phyloP scores from a whole-genome alignment of 2,329 filamentous ascomycete genomes.

The Paraconiothyrium brasiliense region DNA sequence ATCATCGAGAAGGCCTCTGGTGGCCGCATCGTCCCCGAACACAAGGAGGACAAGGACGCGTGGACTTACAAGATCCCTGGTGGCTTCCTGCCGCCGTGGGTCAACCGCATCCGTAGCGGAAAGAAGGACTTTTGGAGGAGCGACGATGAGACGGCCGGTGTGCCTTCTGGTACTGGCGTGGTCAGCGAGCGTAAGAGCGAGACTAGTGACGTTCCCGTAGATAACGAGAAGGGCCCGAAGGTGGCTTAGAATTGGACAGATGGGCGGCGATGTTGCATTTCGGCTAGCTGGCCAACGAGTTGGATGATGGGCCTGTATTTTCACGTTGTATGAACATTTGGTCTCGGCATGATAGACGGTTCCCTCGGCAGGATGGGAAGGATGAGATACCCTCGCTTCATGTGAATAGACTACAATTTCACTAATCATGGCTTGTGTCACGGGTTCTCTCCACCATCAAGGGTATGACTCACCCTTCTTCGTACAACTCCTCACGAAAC shows the following conservation, averaged over 20 bases:
- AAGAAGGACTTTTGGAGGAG: constrained; percentile 77
- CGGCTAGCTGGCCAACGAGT: background rate
- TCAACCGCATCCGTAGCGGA: constrained; percentile 69
- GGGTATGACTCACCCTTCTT: background rate
- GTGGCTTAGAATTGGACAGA: constrained; percentile 25
- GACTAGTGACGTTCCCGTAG: constrained; percentile 35
- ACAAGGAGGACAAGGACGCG: constrained; percentile 78
- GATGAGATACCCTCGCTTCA: constrained; percentile 11
- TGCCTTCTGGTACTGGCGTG: constrained; percentile 26
- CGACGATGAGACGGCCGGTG: constrained; percentile 37
- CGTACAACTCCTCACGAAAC: background rate
- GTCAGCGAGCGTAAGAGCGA: constrained; percentile 35
- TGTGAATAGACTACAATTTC: too few relatives aligned
- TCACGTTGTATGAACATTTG: constrained; percentile 2
- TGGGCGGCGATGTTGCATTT: constrained; percentile 2
- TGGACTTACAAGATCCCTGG: constrained; percentile 83
- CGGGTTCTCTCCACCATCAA: background rate
- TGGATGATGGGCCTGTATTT: background rate
- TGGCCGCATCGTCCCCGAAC: constrained; percentile 76
- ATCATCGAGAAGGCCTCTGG: constrained; percentile 71
- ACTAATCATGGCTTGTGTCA: too few relatives aligned
- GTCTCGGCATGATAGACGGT: background rate
- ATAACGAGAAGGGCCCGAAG: constrained; percentile 35
- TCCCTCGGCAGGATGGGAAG: constrained; percentile 2
- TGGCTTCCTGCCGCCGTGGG: constrained; percentile 78